phyloP scores from a whole-genome alignment of 225 moss, liverwort and hornwort species.

The Marchantia polymorpha region DNA sequence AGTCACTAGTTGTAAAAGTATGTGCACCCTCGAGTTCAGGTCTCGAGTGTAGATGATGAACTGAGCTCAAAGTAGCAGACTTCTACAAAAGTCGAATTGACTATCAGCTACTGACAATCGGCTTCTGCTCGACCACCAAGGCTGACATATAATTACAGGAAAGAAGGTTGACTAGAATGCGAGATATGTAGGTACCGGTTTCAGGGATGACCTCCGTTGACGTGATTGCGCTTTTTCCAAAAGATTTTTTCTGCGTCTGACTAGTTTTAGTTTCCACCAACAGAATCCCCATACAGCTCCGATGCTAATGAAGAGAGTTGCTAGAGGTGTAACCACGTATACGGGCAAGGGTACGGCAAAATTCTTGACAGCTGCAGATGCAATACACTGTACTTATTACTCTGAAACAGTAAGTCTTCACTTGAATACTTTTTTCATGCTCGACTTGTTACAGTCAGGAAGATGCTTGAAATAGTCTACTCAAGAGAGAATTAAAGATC shows the following conservation, averaged over 20 bases:
- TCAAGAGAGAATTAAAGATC: too few species aligned
- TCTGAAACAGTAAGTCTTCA: too few species aligned
- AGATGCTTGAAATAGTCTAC: too few species aligned
- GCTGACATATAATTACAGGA: too few species aligned
- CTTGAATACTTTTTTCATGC: too few species aligned
- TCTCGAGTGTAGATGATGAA: background rate
- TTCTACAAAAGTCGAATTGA: background rate
- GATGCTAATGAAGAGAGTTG: constrained; percentile 3
- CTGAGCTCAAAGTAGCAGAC: background rate
- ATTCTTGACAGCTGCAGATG: constrained; percentile 15
- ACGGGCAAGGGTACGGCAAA: constrained; percentile 26
- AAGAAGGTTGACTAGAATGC: background rate
- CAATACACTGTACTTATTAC: background rate
- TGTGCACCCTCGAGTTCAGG: background rate
- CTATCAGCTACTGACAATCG: background rate
- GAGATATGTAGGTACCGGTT: constrained; percentile 28
- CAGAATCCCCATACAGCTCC: constrained; percentile 18
- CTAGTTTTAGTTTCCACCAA: constrained; percentile 28
- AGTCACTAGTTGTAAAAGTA: background rate
- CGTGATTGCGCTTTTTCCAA: constrained; percentile 21
- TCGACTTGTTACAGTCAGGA: too few species aligned
- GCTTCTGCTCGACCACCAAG: background rate
- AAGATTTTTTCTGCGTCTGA: constrained; percentile 18
- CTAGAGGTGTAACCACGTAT: constrained; percentile 31
- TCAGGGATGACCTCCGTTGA: constrained; percentile 27